Percentiles rank a stretch among this genome's conserved stretches.
Conservation (phyloP, 768 basidiomycete species). For the Saitozyma podzolica region DNA sequence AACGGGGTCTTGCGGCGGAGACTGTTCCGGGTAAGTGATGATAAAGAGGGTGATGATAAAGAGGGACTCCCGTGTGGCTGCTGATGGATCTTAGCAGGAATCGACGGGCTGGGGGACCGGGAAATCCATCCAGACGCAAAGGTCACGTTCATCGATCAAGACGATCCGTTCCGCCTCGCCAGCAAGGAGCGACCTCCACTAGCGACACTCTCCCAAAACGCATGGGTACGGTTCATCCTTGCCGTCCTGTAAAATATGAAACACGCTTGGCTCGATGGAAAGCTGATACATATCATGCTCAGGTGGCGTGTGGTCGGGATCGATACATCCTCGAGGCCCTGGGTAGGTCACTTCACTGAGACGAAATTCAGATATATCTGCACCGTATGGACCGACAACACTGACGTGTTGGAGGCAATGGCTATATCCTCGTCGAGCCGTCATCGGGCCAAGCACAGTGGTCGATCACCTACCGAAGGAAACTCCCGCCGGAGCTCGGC, state of each 20-base stretch:
- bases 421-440: slow-evolving; percentile 31
- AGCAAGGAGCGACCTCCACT: slow-evolving; percentile 5
- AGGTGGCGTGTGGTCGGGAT: slow-evolving; percentile 13
- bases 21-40: neutral
- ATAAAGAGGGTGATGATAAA: no score
- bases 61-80: no score
- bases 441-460: slow-evolving; percentile 10
- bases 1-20: neutral
- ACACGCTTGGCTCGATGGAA: no score
- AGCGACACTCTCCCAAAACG: slow-evolving; percentile 20
- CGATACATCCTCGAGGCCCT: slow-evolving; percentile 32
- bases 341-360: slow-evolving; percentile 10
- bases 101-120: no score
- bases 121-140: no score
- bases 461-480: slow-evolving; percentile 27
- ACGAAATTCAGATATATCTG: no score
- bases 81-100: no score
- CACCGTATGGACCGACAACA: neutral
- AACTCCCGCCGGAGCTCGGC: slow-evolving; percentile 20
- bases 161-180: slow-evolving; percentile 38
- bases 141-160: slow-evolving; percentile 51
- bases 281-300: no score
- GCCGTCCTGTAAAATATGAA: no score
- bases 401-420: slow-evolving; percentile 18
- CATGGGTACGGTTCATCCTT: slow-evolving; percentile 29